Conservation (phyloP, 768 basidiomycete species). For the Multifurca ochricompacta region DNA sequence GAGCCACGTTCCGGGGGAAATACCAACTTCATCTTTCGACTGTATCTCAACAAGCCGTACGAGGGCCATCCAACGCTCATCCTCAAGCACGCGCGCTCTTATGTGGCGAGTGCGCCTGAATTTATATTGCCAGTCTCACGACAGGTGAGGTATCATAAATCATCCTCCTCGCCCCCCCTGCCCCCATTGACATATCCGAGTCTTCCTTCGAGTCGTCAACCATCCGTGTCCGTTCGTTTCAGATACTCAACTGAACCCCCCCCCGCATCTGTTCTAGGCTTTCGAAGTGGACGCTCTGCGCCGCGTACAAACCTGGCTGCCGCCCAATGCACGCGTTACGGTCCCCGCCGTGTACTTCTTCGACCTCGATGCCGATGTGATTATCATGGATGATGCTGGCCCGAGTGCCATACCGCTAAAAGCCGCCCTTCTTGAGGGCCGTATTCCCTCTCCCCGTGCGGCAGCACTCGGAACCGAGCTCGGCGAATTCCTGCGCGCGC, state of each 20-base stretch:
- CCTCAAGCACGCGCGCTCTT: conserved; percentile 48
- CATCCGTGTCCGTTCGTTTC: too few species aligned
- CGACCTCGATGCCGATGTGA: conserved; percentile 40
- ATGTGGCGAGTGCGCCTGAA: conserved; percentile 15
- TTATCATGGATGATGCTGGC: conserved; percentile 62
- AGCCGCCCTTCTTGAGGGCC: conserved; percentile 30
- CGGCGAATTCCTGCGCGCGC: conserved; percentile 44
- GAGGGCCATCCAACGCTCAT: conserved; percentile 41
- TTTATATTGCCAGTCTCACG: conserved; percentile 38
- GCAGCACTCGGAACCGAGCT: conserved; percentile 43
- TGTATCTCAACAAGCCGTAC: conserved; percentile 36
- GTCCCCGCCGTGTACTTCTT: conserved; percentile 44
- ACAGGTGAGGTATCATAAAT: conserved; percentile 36
- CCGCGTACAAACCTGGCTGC: conserved; percentile 34
- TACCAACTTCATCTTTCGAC: conserved; percentile 51
- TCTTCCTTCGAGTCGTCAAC: too few species aligned
- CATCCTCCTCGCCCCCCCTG: too few species aligned
- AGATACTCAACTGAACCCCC: not conserved
- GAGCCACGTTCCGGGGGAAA: conserved; percentile 42
- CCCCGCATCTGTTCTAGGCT: conserved; percentile 22
- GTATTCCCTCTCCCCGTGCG: conserved; percentile 27
- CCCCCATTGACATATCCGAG: too few species aligned
- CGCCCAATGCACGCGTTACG: conserved; percentile 33
- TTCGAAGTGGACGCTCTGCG: conserved; percentile 45
- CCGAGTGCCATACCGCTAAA: conserved; percentile 33